Evolutionary conservation across 176 grass and related monocot species (phyloP).

Genomic region (Aegilops speltoides): DNA sequence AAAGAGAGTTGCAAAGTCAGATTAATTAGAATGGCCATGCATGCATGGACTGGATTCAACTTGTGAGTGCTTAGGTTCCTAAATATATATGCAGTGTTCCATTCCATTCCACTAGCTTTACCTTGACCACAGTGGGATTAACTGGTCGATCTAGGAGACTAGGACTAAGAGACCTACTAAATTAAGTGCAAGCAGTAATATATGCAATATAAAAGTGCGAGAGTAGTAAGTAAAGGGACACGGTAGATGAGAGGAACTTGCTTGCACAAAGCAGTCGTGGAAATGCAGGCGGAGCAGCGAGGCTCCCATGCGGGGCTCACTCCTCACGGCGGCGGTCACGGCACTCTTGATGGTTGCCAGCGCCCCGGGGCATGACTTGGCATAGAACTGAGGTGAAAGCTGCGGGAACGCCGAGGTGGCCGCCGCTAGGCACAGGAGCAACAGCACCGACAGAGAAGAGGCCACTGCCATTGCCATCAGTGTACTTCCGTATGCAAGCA

Average conservation of each 20-base stretch:
- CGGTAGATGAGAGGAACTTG: no score
- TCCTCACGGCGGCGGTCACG: slow-evolving; percentile 51
- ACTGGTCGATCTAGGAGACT: neutral
- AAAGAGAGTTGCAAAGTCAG: neutral
- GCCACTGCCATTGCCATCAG: neutral
- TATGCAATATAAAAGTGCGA: no score
- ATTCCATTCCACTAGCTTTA: neutral
- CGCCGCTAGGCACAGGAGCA: slow-evolving; percentile 31
- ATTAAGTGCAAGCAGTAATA: neutral
- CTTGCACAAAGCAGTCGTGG: slow-evolving; percentile 73
- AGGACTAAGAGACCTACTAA: neutral
- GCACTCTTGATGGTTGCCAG: slow-evolving; percentile 44
- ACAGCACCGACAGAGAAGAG: slow-evolving; percentile 8
- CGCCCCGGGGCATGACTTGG: slow-evolving; percentile 49
- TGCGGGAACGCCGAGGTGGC: slow-evolving; percentile 38
- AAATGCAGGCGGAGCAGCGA: slow-evolving; percentile 83
- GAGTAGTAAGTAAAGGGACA: no score
- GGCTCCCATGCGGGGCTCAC: slow-evolving; percentile 71
- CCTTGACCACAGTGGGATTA: neutral
- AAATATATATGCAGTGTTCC: neutral
- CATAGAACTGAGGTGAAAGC: slow-evolving; percentile 67
- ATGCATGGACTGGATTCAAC: neutral
- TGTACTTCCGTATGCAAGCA: neutral
- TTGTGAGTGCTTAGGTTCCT: neutral
- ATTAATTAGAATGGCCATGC: neutral